A percentile compares a stretch with the other conserved stretches of the same genome.
Conservation (phyloP, 371 early-diverging fungal genomes). For the Amoeboaphelidium occidentale region DNA sequence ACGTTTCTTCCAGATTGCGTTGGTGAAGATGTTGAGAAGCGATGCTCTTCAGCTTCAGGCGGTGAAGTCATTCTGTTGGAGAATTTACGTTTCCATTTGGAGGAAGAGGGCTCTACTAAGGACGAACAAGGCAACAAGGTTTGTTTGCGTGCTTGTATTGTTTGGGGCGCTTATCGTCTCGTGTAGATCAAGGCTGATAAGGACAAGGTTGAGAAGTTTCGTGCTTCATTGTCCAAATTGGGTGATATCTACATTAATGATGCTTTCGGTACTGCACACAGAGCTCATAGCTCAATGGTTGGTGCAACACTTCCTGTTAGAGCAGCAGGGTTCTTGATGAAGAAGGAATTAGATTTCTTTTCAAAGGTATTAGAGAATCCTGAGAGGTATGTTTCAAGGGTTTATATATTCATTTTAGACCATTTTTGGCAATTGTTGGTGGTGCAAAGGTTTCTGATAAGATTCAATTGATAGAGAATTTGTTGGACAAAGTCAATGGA, state of each 20-base stretch:
- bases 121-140: conserved; percentile 62
- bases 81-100: conserved; percentile 94
- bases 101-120: conserved; percentile 92
- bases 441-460: conserved; percentile 98
- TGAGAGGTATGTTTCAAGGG: conserved; percentile 69
- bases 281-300: conserved; percentile 85
- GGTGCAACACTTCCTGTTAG: conserved; percentile 71
- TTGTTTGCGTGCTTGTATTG: background rate
- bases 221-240: conserved; percentile 64
- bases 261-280: conserved; percentile 97
- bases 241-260: conserved; percentile 96
- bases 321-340: conserved; percentile 93
- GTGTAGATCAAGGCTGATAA: conserved; percentile 53
- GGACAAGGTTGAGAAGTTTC: conserved; percentile 56
- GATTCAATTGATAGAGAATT: conserved; percentile 88
- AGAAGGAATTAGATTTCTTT: conserved; percentile 96
- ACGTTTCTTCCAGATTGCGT: conserved; percentile 84
- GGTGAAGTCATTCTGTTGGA: conserved; percentile 85
- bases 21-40: conserved; percentile 59
- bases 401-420: conserved; percentile 66
- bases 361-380: conserved; percentile 82
- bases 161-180: no score
- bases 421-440: conserved; percentile 94
- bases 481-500: conserved; percentile 55
- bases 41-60: conserved; percentile 38